Base-by-base conservation (phyloP, 192 early-diverging fungal species). In the Entomortierella lignicola region DNA sequence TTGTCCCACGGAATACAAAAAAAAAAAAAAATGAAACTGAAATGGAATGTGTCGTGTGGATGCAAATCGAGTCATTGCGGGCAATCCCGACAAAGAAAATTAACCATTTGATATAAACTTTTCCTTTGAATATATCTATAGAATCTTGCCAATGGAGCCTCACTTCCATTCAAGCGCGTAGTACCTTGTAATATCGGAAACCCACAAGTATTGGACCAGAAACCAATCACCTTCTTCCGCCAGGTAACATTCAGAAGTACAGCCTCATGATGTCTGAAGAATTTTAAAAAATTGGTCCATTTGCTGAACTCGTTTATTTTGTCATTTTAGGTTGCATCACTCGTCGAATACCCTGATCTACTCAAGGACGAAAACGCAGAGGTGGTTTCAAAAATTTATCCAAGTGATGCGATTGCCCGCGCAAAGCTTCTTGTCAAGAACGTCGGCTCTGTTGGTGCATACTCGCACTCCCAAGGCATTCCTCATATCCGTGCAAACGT, bases 171-270 rank as follows among this genome's bases (percentile, higher is more conserved):
- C 43, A 52, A 77, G 27, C 41, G 63, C n/a, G 69, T 84, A 31
- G 83, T 84, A 3, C 70, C 62, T 32, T 84, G 83, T 58, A 84
- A 84, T 52, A 84, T 84, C 34, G 83, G 83, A 25, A 84, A 84
- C 70, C 83, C 83, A 26, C 83, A 84, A 47, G 69, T 72, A 43
- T 52, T 84, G 21, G 37, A 67, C 20, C 83, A 84, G 85, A 88
- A 91, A 74, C 97, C 97, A 23, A 94, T 98, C 80, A 98, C 97
- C 20, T 99, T 99, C 64, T 92, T 97, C 87, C 92, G 98, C 51
- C 98, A 99, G 85, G 93, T 93, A 83, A 18, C 29, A 15, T 55
- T 34, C 11, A 4, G 8, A 27, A 37, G n/a, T n/a, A n/a, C n/a
- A 17, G 21, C 18, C 17, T 50, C 15, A 4, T 50, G 15, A 17